Evolutionary conservation across 2,329 filamentous ascomycete genomes (phyloP).

Genomic region (Knufia petricola): DNA sequence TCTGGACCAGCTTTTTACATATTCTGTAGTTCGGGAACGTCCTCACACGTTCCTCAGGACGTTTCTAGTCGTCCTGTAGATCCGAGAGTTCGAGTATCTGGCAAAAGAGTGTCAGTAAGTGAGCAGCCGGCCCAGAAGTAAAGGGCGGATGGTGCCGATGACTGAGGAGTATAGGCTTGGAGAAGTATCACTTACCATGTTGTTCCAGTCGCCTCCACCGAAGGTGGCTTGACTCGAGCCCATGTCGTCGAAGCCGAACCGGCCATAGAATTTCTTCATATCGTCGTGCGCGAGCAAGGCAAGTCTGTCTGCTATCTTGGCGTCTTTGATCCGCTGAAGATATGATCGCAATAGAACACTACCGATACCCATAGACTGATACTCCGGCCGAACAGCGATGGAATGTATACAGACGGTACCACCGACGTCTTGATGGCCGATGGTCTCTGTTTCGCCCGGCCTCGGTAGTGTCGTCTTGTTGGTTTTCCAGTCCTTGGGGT

Average conservation of each 20-base stretch:
- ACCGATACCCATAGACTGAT: constrained; percentile 65
- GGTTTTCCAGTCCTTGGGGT: constrained; percentile 58
- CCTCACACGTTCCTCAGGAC: background rate
- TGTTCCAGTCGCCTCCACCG: constrained; percentile 70
- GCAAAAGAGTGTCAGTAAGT: background rate
- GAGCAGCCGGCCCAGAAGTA: background rate
- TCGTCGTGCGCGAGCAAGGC: constrained; percentile 68
- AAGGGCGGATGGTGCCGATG: no score
- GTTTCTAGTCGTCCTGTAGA: constrained; percentile 7
- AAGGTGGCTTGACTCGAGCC: constrained; percentile 62
- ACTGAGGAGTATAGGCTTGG: no score
- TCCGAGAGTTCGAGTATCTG: constrained; percentile 10
- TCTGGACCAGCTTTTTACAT: background rate
- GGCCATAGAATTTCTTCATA: constrained; percentile 64
- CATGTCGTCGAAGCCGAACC: constrained; percentile 60
- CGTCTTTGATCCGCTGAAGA: constrained; percentile 63
- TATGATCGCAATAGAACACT: constrained; percentile 66
- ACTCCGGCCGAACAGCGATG: constrained; percentile 65
- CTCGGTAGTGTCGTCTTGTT: constrained; percentile 28
- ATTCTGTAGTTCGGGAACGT: background rate
- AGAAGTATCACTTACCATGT: constrained; percentile 54
- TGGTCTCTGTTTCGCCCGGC: constrained; percentile 32
- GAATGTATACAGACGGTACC: constrained; percentile 73
- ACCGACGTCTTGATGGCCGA: constrained; percentile 65
- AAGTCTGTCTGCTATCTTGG: constrained; percentile 60